Base-by-base conservation (phyloP, 2,329 filamentous ascomycete species). In the Biscogniauxia marginata region DNA sequence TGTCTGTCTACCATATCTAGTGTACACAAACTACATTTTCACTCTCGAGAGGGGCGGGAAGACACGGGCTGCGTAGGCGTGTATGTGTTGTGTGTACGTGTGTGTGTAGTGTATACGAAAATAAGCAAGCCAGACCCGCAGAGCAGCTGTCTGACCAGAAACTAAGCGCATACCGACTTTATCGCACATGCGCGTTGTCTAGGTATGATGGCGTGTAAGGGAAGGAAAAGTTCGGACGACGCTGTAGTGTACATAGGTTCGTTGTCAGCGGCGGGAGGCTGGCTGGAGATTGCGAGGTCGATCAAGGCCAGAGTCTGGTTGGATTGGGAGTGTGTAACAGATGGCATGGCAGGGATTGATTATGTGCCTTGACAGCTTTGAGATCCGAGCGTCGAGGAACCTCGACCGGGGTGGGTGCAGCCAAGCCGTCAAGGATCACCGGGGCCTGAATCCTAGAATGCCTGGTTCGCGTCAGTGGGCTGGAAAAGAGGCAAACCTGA, bases 341-440 rank as follows among this genome's bases (percentile, higher is more conserved):
- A 44, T 43, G 20, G 44, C 19, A 23, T 20, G 50, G 39, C 30
- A 46, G 22, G 44, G 24, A 53, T 46, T 18, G 6, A 4, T 8
- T 13, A 34, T 20, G 45, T 39, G 30, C 30, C 30, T 39, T 50
- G 30, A 24, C 49, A 51, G 23, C 21, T 30, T 46, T 53, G 48
- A 59, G 61, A 63, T 59, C 61, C 56, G 57, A 59, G 59, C 55
- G 59, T 24, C 50, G 46, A 45, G 20, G 51, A 51, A 25, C 46
- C 53, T 39, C 21, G 46, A 51, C 46, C 53, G 39, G 53, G 22
- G 30, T 39, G 30, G 30, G 13, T 39, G 30, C 30, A 39, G 30
- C 30, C 30, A 39, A 39, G 30, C 30, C 30, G 30, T 39, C 30
- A 16, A 39, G 30, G 30, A 39, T 39, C 30, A 39, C 30, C 30